phyloP scores from a whole-genome alignment of 345 rosid genomes.

The Eutrema yunnanense region DNA sequence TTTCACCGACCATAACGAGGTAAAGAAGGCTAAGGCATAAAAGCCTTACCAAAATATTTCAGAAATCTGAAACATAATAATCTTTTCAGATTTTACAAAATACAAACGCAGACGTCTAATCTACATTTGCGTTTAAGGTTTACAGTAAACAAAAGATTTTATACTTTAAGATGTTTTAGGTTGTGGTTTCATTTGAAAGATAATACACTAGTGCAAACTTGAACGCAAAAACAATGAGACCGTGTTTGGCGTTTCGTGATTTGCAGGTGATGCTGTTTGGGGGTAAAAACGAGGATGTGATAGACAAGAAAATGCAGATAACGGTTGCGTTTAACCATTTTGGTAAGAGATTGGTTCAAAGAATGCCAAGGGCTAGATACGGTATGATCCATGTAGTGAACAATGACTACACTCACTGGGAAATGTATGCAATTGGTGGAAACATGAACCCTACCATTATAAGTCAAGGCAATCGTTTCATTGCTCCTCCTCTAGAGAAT shows the following conservation, averaged over 20 bases:
- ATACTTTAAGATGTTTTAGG: neutral
- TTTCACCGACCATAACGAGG: constrained; percentile 61
- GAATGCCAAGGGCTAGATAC: constrained; percentile 45
- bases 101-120: too few species aligned
- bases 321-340: constrained; percentile 71
- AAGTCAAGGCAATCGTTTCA: constrained; percentile 77
- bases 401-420: constrained; percentile 82
- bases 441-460: constrained; percentile 57
- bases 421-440: constrained; percentile 70
- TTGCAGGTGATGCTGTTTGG: constrained; percentile 72
- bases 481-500: constrained; percentile 42
- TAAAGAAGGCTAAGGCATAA: constrained; percentile 1
- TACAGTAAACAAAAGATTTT: neutral
- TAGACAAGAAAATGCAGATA: constrained; percentile 58
- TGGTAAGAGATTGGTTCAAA: constrained; percentile 40
- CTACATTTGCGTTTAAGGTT: neutral
- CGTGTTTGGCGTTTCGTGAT: neutral
- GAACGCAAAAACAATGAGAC: neutral
- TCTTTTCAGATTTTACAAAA: neutral
- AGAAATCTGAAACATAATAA: neutral
- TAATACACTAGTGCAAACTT: neutral
- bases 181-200: neutral
- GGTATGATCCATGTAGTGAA: constrained; percentile 74
- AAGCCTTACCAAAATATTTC: neutral
- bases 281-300: constrained; percentile 28